phyloP scores from a whole-genome alignment of 2,329 filamentous ascomycete genomes.

The Aspergillus novofumigatus region DNA sequence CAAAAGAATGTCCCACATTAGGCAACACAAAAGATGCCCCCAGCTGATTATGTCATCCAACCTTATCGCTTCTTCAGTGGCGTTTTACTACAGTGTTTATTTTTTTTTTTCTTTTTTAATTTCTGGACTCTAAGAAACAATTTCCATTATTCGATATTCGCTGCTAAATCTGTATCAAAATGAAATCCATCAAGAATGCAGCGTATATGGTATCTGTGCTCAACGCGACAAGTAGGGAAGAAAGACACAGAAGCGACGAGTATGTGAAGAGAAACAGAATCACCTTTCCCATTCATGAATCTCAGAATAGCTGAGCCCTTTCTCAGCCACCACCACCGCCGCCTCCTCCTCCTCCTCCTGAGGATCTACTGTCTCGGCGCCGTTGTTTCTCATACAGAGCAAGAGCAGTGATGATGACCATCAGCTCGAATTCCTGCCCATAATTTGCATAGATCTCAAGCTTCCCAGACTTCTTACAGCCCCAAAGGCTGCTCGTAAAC shows the following conservation, averaged over 20 bases:
- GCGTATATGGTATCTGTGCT: neutral
- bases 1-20: neutral
- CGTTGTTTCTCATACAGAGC: slow-evolving; percentile 22
- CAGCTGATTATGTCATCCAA: neutral
- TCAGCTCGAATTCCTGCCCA: slow-evolving; percentile 25
- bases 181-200: neutral
- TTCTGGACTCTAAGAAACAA: neutral
- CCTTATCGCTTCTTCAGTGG: neutral
- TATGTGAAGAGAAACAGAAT: neutral
- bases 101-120: neutral
- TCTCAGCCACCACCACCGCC: slow-evolving; percentile 4
- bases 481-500: slow-evolving; percentile 26
- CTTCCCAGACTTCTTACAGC: slow-evolving; percentile 28
- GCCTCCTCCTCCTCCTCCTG: slow-evolving; percentile 11
- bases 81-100: neutral
- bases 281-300: neutral
- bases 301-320: neutral
- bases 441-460: slow-evolving; percentile 26
- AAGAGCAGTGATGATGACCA: slow-evolving; percentile 27
- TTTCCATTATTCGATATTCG: neutral
- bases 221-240: neutral
- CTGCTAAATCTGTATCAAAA: neutral
- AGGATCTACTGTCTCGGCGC: slow-evolving; percentile 12
- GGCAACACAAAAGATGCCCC: neutral
- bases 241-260: neutral